Percentiles rank a stretch among this genome's conserved stretches.
Evolutionary conservation across 1,284 basidiomycete genomes (phyloP).

Genomic region (Tetrapyrgos nigripes): DNA sequence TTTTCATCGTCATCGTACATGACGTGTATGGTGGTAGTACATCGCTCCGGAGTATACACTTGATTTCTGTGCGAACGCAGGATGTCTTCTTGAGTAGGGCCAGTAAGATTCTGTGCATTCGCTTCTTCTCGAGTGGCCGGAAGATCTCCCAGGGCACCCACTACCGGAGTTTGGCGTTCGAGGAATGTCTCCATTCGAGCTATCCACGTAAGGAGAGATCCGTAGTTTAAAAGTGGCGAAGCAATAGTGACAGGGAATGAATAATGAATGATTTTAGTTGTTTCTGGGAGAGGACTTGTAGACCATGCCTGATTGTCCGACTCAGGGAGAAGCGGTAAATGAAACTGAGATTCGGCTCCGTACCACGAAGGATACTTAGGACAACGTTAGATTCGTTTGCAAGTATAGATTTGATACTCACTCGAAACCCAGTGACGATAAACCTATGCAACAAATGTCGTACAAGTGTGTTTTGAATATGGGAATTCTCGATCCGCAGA

Average conservation of each 20-base stretch:
- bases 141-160: constrained; percentile 25
- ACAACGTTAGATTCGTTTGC: background rate
- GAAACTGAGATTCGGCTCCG: constrained; percentile 45
- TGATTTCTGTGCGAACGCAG: constrained; percentile 45
- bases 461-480: constrained; percentile 20
- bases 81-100: constrained; percentile 46
- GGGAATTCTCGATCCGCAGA: constrained; percentile 21
- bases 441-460: constrained; percentile 32
- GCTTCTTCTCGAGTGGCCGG: constrained; percentile 43
- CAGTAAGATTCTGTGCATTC: constrained; percentile 23
- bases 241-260: constrained; percentile 43
- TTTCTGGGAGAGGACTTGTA: constrained; percentile 36
- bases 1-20: constrained; percentile 13
- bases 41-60: constrained; percentile 33
- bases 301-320: constrained; percentile 25
- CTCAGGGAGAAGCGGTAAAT: constrained; percentile 39
- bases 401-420: constrained; percentile 26
- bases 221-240: constrained; percentile 44
- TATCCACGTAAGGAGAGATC: constrained; percentile 43
- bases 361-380: constrained; percentile 46
- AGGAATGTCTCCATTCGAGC: constrained; percentile 45
- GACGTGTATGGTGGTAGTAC: constrained; percentile 8
- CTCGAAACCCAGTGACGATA: constrained; percentile 39
- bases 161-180: constrained; percentile 29
- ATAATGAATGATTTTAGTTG: constrained; percentile 45